These are phyloP conservation scores for Yamadazyma endophytica DNA, from an alignment of 805 yeast species.

Conservation along the genomic window DNA sequence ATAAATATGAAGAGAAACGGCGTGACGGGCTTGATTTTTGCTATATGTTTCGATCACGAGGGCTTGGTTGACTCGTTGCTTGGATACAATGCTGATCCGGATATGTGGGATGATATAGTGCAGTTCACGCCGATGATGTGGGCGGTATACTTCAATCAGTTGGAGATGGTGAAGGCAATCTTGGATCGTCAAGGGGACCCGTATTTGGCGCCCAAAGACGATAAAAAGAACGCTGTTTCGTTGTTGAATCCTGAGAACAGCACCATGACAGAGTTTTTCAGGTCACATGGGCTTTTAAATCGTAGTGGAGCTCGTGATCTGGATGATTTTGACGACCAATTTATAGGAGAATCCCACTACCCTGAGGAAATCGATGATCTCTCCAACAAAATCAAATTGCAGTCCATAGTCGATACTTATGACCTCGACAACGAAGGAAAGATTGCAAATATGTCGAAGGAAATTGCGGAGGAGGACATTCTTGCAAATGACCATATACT, in stretches of 20 bases:
- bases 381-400: conserved; percentile 29
- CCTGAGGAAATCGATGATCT: conserved; percentile 33
- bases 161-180: conserved; percentile 51
- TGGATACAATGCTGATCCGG: conserved; percentile 43
- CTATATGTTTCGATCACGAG: conserved; percentile 50
- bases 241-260: conserved; percentile 50
- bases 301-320: no score
- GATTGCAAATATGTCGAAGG: conserved; percentile 11
- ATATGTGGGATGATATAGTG: conserved; percentile 45
- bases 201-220: conserved; percentile 26
- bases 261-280: conserved; percentile 55
- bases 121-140: conserved; percentile 78
- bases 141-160: conserved; percentile 67
- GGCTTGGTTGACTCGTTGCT: conserved; percentile 46
- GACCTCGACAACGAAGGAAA: conserved; percentile 11
- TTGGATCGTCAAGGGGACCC: conserved; percentile 66
- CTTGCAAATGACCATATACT: conserved; percentile 26
- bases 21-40: conserved; percentile 39
- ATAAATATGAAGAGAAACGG: conserved; percentile 26
- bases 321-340: conserved; percentile 4
- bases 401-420: conserved; percentile 19
- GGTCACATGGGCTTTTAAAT: conserved; percentile 41
- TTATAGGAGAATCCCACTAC: no score
- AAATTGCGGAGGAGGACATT: conserved; percentile 18
- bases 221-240: conserved; percentile 50